These are phyloP conservation scores for Acanthamoeba sp. DNA, from an alignment of 208 protist species.

Conservation along the genomic window DNA sequence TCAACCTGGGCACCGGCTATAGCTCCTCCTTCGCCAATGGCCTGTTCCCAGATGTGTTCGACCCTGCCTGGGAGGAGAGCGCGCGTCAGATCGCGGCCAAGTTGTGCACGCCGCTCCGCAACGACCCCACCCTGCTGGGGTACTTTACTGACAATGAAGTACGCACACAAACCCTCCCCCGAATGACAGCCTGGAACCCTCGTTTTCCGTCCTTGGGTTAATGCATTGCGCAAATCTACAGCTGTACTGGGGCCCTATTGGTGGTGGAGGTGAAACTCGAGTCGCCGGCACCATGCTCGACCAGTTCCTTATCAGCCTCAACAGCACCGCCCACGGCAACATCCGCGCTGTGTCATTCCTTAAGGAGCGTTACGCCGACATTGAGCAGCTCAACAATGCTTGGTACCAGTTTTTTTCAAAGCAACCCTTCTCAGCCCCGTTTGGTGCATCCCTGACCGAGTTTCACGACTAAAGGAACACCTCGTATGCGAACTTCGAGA, in stretches of 20 bases:
- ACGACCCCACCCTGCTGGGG: neutral
- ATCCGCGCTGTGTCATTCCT: neutral
- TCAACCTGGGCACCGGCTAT: neutral
- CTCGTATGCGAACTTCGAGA: neutral
- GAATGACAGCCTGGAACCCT: no score
- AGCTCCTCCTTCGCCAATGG: neutral
- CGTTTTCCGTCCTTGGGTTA: no score
- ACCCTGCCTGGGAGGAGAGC: neutral
- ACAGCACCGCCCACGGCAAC: neutral
- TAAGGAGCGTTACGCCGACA: neutral
- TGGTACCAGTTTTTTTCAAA: no score
- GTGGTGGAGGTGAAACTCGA: neutral
- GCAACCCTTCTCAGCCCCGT: no score
- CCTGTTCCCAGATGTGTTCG: conserved; percentile 17
- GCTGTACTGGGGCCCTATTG: neutral
- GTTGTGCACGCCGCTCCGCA: neutral
- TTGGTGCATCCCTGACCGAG: no score
- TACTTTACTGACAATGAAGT: conserved; percentile 4
- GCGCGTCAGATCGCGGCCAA: neutral
- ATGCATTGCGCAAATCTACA: neutral
- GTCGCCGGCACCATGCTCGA: neutral
- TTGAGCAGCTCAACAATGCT: neutral
- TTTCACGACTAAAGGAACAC: no score
- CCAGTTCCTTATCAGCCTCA: conserved; percentile 34
- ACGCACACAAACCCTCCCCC: neutral